phyloP scores from a whole-genome alignment of 371 early-diverging fungal genomes.

The Rhizopus stolonifer region DNA sequence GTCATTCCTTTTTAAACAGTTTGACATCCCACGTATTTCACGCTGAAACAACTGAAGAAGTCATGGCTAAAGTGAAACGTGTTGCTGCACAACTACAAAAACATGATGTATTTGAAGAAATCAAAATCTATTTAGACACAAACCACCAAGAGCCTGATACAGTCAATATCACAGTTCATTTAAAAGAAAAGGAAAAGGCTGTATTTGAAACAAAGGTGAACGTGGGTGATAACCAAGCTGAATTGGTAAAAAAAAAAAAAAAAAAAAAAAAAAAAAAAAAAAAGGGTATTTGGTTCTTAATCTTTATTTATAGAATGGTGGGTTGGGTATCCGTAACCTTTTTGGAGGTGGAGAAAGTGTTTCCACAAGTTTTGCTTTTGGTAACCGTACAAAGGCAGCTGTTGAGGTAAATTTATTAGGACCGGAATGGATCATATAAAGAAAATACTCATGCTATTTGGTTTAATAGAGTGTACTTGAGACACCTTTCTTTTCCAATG shows the following conservation, averaged over 20 bases:
- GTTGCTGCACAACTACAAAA: conserved; percentile 63
- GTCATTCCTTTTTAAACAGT: conserved; percentile 44
- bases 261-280: too few species aligned
- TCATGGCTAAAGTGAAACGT: conserved; percentile 56
- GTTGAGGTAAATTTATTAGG: conserved; percentile 63
- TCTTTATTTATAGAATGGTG: conserved; percentile 44
- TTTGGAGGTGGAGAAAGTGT: conserved; percentile 85
- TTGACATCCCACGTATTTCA: conserved; percentile 35
- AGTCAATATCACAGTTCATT: conserved; percentile 61
- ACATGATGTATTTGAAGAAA: conserved; percentile 76
- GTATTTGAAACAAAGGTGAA: conserved; percentile 31
- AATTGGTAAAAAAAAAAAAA: conserved; percentile 32
- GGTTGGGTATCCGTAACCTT: conserved; percentile 66
- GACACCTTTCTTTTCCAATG: conserved; percentile 36
- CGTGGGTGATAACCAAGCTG: conserved; percentile 40
- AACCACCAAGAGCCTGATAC: conserved; percentile 42
- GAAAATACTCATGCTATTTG: not conserved
- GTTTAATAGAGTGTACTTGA: conserved; percentile 21
- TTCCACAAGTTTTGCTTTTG: conserved; percentile 63
- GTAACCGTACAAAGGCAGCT: conserved; percentile 68
- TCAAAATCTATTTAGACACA: conserved; percentile 67
- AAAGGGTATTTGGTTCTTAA: too few species aligned
- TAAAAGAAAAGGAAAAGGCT: conserved; percentile 47
- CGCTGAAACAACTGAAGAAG: conserved; percentile 61
- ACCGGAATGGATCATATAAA: not conserved